Percentiles rank a stretch among this genome's conserved stretches.
Conservation (phyloP, 257 asterid genomes). For the Fraxinus quadrangulata region DNA sequence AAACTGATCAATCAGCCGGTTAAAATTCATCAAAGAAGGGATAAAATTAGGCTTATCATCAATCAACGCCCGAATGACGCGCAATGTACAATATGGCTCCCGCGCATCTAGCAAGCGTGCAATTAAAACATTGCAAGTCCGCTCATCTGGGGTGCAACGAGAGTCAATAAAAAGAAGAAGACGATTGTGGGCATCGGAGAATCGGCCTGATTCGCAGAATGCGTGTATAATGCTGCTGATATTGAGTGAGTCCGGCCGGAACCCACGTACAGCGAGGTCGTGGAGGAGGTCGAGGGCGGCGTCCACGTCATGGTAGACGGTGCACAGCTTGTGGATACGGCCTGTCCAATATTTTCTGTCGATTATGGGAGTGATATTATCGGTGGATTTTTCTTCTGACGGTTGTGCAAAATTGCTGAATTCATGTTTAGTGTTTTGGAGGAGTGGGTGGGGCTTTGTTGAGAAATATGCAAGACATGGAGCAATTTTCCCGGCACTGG, state of each 20-base stretch:
- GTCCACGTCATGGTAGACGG: constrained; percentile 50
- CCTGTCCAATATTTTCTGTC: constrained; percentile 58
- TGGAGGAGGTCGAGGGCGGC: constrained; percentile 66
- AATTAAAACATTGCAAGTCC: constrained; percentile 77
- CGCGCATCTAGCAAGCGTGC: constrained; percentile 68
- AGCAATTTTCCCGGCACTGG: constrained; percentile 23
- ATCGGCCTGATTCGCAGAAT: constrained; percentile 65
- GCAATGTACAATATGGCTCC: constrained; percentile 46
- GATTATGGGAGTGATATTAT: constrained; percentile 26
- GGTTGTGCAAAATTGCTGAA: constrained; percentile 21
- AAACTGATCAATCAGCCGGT: constrained; percentile 67
- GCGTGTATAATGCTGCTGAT: constrained; percentile 75
- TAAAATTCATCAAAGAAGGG: constrained; percentile 75
- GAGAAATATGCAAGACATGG: constrained; percentile 33
- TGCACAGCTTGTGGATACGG: constrained; percentile 69
- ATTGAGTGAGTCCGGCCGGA: constrained; percentile 59
- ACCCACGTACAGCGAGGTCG: constrained; percentile 53
- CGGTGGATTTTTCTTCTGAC: neutral
- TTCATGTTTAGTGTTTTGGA: neutral
- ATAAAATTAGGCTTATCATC: constrained; percentile 66
- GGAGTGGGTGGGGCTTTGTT: neutral
- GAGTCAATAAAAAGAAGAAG: constrained; percentile 42
- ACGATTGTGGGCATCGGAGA: constrained; percentile 63
- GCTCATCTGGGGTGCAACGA: constrained; percentile 63
- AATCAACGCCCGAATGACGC: constrained; percentile 47